These are phyloP conservation scores for Marchantia paleacea DNA, from an alignment of 225 moss, liverwort and hornwort species.

Conservation along the genomic window DNA sequence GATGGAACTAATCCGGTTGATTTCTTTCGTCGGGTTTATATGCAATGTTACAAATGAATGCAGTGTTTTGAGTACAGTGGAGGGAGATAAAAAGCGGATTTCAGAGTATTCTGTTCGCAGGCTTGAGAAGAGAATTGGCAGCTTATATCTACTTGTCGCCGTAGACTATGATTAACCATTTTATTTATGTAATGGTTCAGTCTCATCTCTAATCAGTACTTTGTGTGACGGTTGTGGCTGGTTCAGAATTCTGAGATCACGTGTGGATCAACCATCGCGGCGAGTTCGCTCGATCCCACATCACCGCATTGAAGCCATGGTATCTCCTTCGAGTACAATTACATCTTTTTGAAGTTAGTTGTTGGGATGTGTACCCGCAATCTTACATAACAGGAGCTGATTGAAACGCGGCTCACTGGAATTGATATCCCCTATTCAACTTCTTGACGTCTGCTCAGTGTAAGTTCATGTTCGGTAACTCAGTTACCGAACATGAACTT, in stretches of 20 bases:
- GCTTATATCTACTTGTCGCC: background rate
- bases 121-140: background rate
- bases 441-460: background rate
- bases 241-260: slow-evolving; percentile 25
- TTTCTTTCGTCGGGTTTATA: too few relatives aligned
- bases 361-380: background rate
- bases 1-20: too few relatives aligned
- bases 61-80: background rate
- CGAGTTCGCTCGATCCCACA: slow-evolving; percentile 17
- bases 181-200: background rate
- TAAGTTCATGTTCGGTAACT: too few relatives aligned
- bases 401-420: background rate
- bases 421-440: background rate
- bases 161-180: background rate
- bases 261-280: slow-evolving; percentile 10
- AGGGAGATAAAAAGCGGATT: background rate
- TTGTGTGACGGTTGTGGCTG: slow-evolving; percentile 9
- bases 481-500: background rate
- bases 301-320: slow-evolving; percentile 32
- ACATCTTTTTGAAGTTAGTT: background rate
- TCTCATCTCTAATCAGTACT: slow-evolving; percentile 8
- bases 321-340: background rate
- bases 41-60: background rate
- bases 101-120: background rate
- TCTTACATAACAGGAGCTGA: background rate